Evolutionary conservation across 257 asterid species (phyloP).

Genomic region (Primulina eburnea): DNA sequence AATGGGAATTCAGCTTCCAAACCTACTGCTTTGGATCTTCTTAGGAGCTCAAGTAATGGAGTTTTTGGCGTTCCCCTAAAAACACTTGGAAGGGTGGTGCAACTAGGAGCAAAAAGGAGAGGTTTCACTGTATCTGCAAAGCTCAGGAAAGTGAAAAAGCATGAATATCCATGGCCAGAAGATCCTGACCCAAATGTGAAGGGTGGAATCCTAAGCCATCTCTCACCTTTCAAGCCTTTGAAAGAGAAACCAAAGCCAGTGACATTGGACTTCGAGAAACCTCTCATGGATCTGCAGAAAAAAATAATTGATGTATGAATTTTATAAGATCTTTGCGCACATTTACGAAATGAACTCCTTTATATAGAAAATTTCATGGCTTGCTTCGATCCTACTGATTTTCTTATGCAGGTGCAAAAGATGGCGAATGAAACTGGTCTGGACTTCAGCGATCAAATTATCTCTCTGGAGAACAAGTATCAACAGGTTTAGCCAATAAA

Average conservation of each 20-base stretch:
- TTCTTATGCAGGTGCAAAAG: slow-evolving; percentile 64
- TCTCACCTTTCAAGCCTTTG: slow-evolving; percentile 88
- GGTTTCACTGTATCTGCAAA: slow-evolving; percentile 46
- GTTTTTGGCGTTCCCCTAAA: slow-evolving; percentile 3
- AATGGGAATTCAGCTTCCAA: neutral
- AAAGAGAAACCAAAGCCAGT: slow-evolving; percentile 93
- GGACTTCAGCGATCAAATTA: slow-evolving; percentile 81
- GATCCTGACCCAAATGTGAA: slow-evolving; percentile 80
- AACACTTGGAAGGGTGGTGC: neutral
- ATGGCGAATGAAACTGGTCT: slow-evolving; percentile 93
- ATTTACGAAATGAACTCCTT: neutral
- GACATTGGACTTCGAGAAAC: slow-evolving; percentile 86
- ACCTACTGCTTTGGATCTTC: neutral
- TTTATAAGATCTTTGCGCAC: neutral
- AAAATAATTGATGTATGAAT: slow-evolving; percentile 66
- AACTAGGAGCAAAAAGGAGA: neutral
- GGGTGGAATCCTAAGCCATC: slow-evolving; percentile 89
- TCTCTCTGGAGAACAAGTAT: slow-evolving; percentile 67
- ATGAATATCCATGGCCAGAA: slow-evolving; percentile 79
- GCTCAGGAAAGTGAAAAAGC: slow-evolving; percentile 66
- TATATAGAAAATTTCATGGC: slow-evolving; percentile 8
- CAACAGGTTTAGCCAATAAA: slow-evolving; percentile 60
- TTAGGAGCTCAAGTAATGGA: neutral
- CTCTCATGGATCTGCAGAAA: slow-evolving; percentile 75
- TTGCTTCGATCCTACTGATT: slow-evolving; percentile 18